Evolutionary conservation across 176 grass and related monocot species (phyloP).

Genomic region (Phoenix roebelenii): DNA sequence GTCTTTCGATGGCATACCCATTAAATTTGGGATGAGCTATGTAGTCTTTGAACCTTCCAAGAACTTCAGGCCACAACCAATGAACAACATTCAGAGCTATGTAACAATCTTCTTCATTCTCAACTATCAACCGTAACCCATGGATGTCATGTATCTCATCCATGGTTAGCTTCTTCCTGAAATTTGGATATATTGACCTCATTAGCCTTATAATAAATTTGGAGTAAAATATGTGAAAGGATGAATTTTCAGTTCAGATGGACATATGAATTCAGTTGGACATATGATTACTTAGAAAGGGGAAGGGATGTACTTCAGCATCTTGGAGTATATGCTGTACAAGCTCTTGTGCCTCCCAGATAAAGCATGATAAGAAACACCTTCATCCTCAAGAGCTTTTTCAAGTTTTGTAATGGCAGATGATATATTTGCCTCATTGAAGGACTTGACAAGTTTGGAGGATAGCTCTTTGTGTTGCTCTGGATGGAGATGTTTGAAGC

Average conservation of each 20-base stretch:
- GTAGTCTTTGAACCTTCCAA: slow-evolving; percentile 82
- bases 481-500: slow-evolving; percentile 49
- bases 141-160: slow-evolving; percentile 90
- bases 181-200: neutral
- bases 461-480: slow-evolving; percentile 37
- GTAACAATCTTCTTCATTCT: slow-evolving; percentile 79
- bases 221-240: too few species aligned
- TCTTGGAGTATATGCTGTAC: slow-evolving; percentile 47
- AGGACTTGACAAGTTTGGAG: slow-evolving; percentile 10
- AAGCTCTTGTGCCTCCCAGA: slow-evolving; percentile 43
- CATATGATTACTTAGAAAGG: neutral
- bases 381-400: slow-evolving; percentile 16
- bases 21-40: slow-evolving; percentile 70
- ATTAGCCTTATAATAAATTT: neutral
- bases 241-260: too few species aligned
- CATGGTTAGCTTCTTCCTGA: slow-evolving; percentile 74
- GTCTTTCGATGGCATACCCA: slow-evolving; percentile 28
- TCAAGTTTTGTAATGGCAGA: slow-evolving; percentile 9
- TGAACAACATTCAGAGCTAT: slow-evolving; percentile 62
- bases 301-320: slow-evolving; percentile 17
- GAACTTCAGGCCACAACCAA: slow-evolving; percentile 51
- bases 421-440: slow-evolving; percentile 12
- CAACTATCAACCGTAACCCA: slow-evolving; percentile 79
- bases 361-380: slow-evolving; percentile 9
- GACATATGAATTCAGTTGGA: too few species aligned